Percentiles rank a stretch among this genome's conserved stretches.
phyloP scores from a whole-genome alignment of 345 rosid genomes.

The Mercurialis annua region DNA sequence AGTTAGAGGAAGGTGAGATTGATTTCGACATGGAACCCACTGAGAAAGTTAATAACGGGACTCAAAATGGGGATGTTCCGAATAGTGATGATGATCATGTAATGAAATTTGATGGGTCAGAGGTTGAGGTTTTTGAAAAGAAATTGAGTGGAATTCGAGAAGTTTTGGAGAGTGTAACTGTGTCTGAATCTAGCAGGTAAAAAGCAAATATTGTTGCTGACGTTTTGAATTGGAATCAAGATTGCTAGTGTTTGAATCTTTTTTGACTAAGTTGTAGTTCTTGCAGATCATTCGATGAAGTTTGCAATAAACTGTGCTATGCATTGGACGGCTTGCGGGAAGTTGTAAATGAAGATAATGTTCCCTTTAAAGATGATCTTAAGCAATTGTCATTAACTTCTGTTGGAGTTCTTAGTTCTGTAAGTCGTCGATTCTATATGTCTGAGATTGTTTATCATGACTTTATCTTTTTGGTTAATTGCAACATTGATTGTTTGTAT shows the following conservation, averaged over 20 bases:
- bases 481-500: constrained; percentile 8
- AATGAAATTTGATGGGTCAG: constrained; percentile 22
- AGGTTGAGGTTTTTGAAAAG: constrained; percentile 38
- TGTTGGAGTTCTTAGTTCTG: constrained; percentile 52
- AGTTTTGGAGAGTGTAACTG: constrained; percentile 56
- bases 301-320: constrained; percentile 50
- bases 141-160: constrained; percentile 43
- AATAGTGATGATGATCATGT: constrained; percentile 26
- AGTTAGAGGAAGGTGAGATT: constrained; percentile 97
- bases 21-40: constrained; percentile 56
- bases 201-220: constrained; percentile 32
- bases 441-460: background rate
- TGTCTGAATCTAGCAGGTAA: constrained; percentile 64
- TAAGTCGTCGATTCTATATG: constrained; percentile 27
- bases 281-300: constrained; percentile 70
- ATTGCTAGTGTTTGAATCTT: constrained; percentile 8
- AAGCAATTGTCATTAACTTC: constrained; percentile 49
- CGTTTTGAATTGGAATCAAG: background rate
- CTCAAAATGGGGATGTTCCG: constrained; percentile 15
- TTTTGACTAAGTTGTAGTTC: background rate
- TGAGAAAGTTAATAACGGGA: constrained; percentile 14
- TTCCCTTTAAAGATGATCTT: constrained; percentile 47
- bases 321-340: constrained; percentile 63
- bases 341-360: constrained; percentile 31
- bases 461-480: background rate